Percentiles rank a stretch among this genome's conserved stretches.
Conservation (phyloP, 202 grass and related monocot species). For the Zoysia matrella region DNA sequence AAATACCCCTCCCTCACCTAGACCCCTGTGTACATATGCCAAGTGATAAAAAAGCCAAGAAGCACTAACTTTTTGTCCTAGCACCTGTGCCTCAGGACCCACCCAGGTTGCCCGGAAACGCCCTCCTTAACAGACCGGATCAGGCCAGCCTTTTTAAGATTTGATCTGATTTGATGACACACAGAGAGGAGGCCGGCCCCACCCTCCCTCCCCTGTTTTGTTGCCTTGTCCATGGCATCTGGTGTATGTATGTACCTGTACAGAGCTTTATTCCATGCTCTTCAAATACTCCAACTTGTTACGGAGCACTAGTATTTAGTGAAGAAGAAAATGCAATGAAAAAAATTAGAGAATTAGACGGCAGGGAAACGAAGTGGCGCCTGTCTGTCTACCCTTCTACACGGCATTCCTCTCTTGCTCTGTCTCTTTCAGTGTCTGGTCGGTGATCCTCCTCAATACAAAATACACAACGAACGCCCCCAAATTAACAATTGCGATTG, state of each 20-base stretch:
- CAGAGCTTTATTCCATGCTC: conserved; percentile 47
- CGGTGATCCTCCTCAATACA: conserved; percentile 23
- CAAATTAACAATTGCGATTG: background rate
- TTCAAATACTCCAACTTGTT: background rate
- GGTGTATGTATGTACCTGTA: conserved; percentile 60
- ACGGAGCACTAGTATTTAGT: background rate
- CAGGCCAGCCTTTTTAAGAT: conserved; percentile 54
- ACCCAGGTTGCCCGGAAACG: conserved; percentile 61
- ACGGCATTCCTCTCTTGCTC: conserved; percentile 30
- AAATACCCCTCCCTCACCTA: background rate
- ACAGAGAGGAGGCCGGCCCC: conserved; percentile 4
- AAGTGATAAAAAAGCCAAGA: conserved; percentile 56
- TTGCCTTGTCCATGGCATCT: conserved; percentile 49
- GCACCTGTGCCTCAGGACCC: conserved; percentile 40
- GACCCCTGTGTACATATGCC: conserved; percentile 44
- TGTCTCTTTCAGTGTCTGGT: conserved; percentile 1
- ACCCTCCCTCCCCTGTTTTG: conserved; percentile 25
- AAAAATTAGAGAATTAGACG: background rate
- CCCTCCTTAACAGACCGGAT: conserved; percentile 75
- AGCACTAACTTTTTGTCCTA: conserved; percentile 62
- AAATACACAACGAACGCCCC: conserved; percentile 2
- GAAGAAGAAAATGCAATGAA: conserved; percentile 8
- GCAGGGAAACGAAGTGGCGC: background rate
- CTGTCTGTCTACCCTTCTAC: conserved; percentile 28
- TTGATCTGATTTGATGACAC: conserved; percentile 59